Evolutionary conservation across 805 yeast genomes (phyloP).

Genomic region (Kuraishia hungarica): DNA sequence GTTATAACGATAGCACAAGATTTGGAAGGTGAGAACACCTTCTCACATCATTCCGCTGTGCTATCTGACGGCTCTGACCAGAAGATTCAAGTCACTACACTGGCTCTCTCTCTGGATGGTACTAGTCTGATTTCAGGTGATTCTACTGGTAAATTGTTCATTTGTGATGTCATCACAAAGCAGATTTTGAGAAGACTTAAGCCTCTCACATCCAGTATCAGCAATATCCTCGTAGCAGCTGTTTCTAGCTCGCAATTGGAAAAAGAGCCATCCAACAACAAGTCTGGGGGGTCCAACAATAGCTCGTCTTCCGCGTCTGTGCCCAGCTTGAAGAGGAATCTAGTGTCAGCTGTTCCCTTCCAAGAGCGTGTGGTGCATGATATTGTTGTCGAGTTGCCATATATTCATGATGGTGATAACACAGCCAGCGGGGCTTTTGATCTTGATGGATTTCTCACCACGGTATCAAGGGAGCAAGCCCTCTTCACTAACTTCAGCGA

Average conservation of each 20-base stretch:
- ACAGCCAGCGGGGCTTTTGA: slow-evolving; percentile 20
- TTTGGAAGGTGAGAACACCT: slow-evolving; percentile 37
- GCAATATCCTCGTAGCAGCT: slow-evolving; percentile 14
- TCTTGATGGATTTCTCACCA: slow-evolving; percentile 40
- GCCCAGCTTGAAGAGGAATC: slow-evolving; percentile 57
- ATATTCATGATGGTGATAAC: not conserved
- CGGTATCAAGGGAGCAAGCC: slow-evolving; percentile 42
- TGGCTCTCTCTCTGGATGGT: slow-evolving; percentile 68
- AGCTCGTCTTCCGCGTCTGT: slow-evolving; percentile 2
- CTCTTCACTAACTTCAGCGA: slow-evolving; percentile 36
- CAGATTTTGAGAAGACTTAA: slow-evolving; percentile 56
- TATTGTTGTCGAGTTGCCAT: slow-evolving; percentile 6
- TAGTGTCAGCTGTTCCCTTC: slow-evolving; percentile 30
- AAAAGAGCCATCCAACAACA: not conserved
- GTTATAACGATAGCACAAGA: slow-evolving; percentile 44
- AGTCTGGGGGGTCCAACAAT: not conserved
- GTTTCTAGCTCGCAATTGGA: not conserved
- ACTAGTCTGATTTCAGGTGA: slow-evolving; percentile 69
- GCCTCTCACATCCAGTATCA: slow-evolving; percentile 18
- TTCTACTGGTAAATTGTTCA: slow-evolving; percentile 52
- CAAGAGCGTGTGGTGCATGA: slow-evolving; percentile 32
- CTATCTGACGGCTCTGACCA: not conserved
- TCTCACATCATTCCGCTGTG: slow-evolving; percentile 38
- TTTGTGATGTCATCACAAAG: slow-evolving; percentile 62
- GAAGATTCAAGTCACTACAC: slow-evolving; percentile 34